Evolutionary conservation across 2,329 filamentous ascomycete species (phyloP).

Genomic region (Metarhizium guizhouense): DNA sequence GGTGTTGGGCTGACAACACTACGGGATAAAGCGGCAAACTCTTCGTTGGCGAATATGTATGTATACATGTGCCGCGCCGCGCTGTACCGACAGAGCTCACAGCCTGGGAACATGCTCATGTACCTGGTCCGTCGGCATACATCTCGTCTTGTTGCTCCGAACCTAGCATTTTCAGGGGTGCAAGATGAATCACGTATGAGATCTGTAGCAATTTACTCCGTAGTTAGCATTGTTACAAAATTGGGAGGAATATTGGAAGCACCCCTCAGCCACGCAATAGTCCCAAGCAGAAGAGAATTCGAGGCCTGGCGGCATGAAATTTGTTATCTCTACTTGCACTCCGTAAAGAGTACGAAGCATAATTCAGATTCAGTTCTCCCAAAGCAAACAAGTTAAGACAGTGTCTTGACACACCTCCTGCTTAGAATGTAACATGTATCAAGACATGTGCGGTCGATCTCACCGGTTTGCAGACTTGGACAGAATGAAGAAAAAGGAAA

Average conservation of each 20-base stretch:
- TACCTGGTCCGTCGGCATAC: background rate
- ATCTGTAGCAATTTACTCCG: background rate
- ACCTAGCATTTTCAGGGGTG: background rate
- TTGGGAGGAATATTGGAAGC: background rate
- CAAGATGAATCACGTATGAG: background rate
- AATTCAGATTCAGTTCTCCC: background rate
- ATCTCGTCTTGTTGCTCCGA: background rate
- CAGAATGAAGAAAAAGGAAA: background rate
- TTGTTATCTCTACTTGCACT: too few relatives aligned
- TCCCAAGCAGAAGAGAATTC: background rate
- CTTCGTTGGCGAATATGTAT: background rate
- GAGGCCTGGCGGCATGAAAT: background rate
- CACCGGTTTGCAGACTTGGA: background rate
- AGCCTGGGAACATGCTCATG: background rate
- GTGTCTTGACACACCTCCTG: background rate
- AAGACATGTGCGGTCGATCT: background rate
- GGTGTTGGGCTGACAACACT: background rate
- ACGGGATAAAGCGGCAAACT: background rate
- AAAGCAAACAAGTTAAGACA: slow-evolving; percentile 4
- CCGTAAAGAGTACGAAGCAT: background rate
- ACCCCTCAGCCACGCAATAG: background rate
- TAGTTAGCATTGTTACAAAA: background rate
- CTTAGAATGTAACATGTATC: background rate
- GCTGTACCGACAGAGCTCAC: background rate
- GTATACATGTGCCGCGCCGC: background rate